Percentiles rank a stretch among this genome's conserved stretches.
phyloP scores from a whole-genome alignment of 768 basidiomycete species.

The Kockovaella imperatae region DNA sequence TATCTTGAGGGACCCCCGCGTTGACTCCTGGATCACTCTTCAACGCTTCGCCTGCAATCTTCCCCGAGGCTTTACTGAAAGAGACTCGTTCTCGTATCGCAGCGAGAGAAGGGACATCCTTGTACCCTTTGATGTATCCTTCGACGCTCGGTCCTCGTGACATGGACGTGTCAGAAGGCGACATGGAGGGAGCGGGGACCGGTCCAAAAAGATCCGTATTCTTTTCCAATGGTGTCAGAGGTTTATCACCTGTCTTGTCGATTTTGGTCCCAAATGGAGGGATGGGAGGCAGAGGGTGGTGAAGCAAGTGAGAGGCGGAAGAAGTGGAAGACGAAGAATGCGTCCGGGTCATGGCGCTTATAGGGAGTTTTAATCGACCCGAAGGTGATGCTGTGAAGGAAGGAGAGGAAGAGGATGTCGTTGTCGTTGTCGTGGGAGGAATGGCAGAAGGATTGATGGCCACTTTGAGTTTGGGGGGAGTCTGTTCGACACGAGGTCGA shows the following conservation, averaged over 20 bases:
- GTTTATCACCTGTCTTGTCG: no score
- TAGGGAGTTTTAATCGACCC: conserved; percentile 23
- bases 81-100: conserved; percentile 25
- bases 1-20: not conserved
- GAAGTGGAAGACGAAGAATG: conserved; percentile 3
- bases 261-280: not conserved
- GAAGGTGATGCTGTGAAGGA: conserved; percentile 7
- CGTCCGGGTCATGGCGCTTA: conserved; percentile 29
- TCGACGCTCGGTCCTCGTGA: conserved; percentile 9
- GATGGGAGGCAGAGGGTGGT: not conserved
- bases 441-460: conserved; percentile 7
- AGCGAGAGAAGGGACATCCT: conserved; percentile 29
- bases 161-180: not conserved
- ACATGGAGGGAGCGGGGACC: not conserved
- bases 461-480: conserved; percentile 5
- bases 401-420: not conserved
- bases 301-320: conserved; percentile 2
- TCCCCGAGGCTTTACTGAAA: not conserved
- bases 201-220: not conserved
- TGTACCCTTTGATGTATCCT: conserved; percentile 31
- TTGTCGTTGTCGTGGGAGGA: not conserved
- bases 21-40: not conserved
- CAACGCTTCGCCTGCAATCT: not conserved
- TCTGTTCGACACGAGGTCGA: conserved; percentile 7
- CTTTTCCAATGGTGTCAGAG: not conserved